Evolutionary conservation across 129 eudicot species (phyloP).

Genomic region (Artemisia argyi): DNA sequence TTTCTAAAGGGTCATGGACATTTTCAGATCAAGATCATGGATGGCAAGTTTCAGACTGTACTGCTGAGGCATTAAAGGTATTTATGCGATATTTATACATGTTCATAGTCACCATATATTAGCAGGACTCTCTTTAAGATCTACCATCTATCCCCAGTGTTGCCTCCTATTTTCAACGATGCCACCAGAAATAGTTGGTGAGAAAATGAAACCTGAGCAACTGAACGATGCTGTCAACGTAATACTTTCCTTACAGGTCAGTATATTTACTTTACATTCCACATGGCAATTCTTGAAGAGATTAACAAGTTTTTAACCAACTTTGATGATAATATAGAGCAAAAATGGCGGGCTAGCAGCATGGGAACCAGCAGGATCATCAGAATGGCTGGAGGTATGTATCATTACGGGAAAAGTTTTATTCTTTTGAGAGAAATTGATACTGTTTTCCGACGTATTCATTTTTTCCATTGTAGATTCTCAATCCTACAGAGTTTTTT

Average conservation of each 20-base stretch:
- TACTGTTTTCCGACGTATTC: neutral
- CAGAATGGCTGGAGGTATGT: constrained; percentile 83
- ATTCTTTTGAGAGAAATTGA: neutral
- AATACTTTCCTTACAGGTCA: constrained; percentile 78
- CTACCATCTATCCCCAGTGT: constrained; percentile 44
- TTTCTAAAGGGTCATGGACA: constrained; percentile 90
- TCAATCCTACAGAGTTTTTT: constrained; percentile 88
- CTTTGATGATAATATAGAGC: constrained; percentile 50
- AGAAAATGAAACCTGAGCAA: constrained; percentile 50
- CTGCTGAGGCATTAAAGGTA: constrained; percentile 89
- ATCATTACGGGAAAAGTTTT: neutral
- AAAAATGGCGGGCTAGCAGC: constrained; percentile 87
- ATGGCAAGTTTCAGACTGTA: constrained; percentile 93
- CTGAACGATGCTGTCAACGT: constrained; percentile 72
- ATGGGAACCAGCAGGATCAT: constrained; percentile 91
- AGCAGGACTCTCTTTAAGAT: neutral
- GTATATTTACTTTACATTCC: neutral
- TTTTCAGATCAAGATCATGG: constrained; percentile 95
- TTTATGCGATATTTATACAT: neutral
- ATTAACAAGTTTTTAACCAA: constrained; percentile 2
- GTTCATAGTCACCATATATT: constrained; percentile 7
- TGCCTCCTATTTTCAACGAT: constrained; percentile 69
- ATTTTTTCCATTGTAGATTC: constrained; percentile 48
- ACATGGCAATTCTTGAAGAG: too few relatives aligned
- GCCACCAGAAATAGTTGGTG: constrained; percentile 89